These are phyloP conservation scores for Sporothrix phasma DNA, from an alignment of 2,329 filamentous ascomycete genomes.

Conservation along the genomic window DNA sequence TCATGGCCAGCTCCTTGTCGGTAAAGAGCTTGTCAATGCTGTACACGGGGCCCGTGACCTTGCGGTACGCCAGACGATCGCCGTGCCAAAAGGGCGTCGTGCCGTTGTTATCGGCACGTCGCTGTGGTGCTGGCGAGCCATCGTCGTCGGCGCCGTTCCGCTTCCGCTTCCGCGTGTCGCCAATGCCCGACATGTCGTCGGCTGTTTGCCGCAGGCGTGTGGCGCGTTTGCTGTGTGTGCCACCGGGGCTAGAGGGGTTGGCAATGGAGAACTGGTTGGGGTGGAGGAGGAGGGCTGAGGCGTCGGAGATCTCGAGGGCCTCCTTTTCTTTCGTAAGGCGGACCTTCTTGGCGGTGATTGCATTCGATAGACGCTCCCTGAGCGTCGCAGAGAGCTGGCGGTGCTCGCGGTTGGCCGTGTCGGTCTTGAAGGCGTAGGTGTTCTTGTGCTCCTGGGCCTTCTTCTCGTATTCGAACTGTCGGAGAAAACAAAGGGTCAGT, in stretches of 20 bases:
- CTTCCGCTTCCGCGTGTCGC: conserved; percentile 53
- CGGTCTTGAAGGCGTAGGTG: conserved; percentile 50
- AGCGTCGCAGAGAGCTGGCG: conserved; percentile 49
- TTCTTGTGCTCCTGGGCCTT: conserved; percentile 50
- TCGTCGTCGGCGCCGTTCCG: conserved; percentile 47
- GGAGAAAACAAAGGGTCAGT: neutral
- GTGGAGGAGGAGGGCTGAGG: conserved; percentile 54
- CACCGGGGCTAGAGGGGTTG: conserved; percentile 54
- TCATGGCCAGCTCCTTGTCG: conserved; percentile 57
- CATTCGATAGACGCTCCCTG: conserved; percentile 57
- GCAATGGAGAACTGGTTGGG: conserved; percentile 58
- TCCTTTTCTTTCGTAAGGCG: conserved; percentile 57
- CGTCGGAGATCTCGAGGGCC: conserved; percentile 56
- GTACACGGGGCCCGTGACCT: conserved; percentile 50
- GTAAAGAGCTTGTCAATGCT: conserved; percentile 62
- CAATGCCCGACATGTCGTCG: conserved; percentile 46
- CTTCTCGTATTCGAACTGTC: conserved; percentile 52
- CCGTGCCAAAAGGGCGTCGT: conserved; percentile 54
- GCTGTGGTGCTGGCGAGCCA: conserved; percentile 50
- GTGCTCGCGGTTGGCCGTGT: conserved; percentile 54
- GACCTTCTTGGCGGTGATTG: conserved; percentile 53
- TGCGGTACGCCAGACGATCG: conserved; percentile 45
- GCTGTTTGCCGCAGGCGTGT: conserved; percentile 51
- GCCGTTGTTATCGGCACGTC: conserved; percentile 46
- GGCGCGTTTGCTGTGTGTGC: conserved; percentile 52